Evolutionary conservation across 441 rosid species (phyloP), one percentile per base, ranked within the genome.

Genomic region (Gossypium laxum): DNA sequence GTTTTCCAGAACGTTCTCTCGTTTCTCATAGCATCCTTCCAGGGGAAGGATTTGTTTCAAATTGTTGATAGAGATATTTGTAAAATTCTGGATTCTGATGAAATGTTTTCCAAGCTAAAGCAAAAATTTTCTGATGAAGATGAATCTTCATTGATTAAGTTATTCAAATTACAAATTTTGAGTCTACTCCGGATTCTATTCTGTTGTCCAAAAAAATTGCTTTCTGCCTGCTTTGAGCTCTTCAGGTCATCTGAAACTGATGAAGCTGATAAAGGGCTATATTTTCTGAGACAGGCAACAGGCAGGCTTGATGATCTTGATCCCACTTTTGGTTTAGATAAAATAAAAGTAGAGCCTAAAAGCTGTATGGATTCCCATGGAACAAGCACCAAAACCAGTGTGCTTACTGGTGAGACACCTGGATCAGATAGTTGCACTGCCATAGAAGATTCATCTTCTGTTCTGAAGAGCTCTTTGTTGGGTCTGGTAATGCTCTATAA

Each of bases 151-250:
- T 47, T 75, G 58, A 81, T 74, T 77, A 91, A 88, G 79, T 72
- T 90, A 56, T 82, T 85, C 72, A 88, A 88, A 78, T 82, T 89
- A 56, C 79, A 82, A 72, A 86, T 80, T 12, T 73, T 90, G 64
- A 79, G 88, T 79, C 79, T 88, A 50, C 80, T 92, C 47, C 74
- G 82, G 77, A 75, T 94, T 74, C 85, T 90, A 76, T 88, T 87
- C 77, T 82, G 80, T 70, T 82, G 81, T 76, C 91, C 97, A 3
- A 90, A 84, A 81, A 79, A 83, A 69, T 60, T 90, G 69, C 86
- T 94, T 61, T 83, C 83, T 57, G 91, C 87, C 55, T 89, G 92
- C 78, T 91, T 91, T 84, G 92, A 88, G 74, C 89, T 89, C 75
- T 73, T 89, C 70, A 78, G 74, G 34, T 79, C 88, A 34, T 65